Evolutionary conservation across 2,329 filamentous ascomycete genomes (phyloP).

Genomic region (Ophiostoma sp.): DNA sequence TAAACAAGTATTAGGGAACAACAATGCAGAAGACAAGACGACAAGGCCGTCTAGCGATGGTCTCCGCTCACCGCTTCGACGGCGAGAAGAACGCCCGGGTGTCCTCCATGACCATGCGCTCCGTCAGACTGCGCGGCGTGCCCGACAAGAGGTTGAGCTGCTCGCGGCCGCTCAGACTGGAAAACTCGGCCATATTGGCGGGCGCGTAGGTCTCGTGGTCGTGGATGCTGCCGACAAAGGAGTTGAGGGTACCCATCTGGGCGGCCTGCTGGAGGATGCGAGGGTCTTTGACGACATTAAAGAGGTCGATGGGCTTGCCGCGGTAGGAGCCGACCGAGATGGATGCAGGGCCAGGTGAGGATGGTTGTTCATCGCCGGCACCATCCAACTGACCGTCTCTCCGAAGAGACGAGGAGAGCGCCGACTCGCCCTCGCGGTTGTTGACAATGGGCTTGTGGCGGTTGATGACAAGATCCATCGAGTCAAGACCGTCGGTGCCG

Average conservation of each 20-base stretch:
- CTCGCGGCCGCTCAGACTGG: slow-evolving; percentile 25
- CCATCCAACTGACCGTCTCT: not conserved
- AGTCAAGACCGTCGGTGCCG: slow-evolving; percentile 19
- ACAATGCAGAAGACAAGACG: not conserved
- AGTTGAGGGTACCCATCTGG: slow-evolving; percentile 40
- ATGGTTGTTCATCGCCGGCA: not conserved
- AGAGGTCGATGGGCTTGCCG: slow-evolving; percentile 39
- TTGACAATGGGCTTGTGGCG: not conserved
- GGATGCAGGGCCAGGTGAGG: slow-evolving; percentile 30
- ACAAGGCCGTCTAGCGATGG: not conserved
- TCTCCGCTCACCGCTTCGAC: not conserved
- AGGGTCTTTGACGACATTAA: slow-evolving; percentile 42
- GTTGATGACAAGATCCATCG: slow-evolving; percentile 17
- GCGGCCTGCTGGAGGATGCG: slow-evolving; percentile 43
- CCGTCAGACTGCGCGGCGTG: slow-evolving; percentile 38
- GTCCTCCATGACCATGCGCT: slow-evolving; percentile 37
- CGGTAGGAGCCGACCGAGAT: slow-evolving; percentile 43
- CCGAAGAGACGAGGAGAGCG: not conserved
- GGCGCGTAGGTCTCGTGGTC: slow-evolving; percentile 26
- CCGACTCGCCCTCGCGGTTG: not conserved
- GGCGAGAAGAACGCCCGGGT: slow-evolving; percentile 14
- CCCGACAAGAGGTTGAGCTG: slow-evolving; percentile 26
- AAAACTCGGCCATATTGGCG: slow-evolving; percentile 34
- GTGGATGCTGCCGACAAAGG: slow-evolving; percentile 46
- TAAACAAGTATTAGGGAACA: too few species aligned